Percentiles rank a stretch among this genome's conserved stretches.
Conservation (phyloP, 306 rosid species). For the Biancaea sappan region DNA sequence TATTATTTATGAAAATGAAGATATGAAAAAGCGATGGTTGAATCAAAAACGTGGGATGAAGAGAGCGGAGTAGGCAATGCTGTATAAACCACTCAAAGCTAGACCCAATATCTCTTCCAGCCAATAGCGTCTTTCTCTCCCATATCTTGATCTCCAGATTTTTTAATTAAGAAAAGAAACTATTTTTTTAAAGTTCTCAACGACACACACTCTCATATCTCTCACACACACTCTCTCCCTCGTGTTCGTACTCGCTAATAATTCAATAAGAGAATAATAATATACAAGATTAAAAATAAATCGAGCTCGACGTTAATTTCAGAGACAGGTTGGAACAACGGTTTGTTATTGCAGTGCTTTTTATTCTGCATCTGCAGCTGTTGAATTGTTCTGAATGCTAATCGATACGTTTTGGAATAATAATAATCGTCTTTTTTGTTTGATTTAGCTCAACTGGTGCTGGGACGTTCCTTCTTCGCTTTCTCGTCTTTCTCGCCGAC, state of each 20-base stretch:
- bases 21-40: not conserved
- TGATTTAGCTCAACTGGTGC: not conserved
- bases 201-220: not conserved
- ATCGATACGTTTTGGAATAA: not conserved
- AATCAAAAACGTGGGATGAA: constrained; percentile 39
- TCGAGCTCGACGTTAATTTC: constrained; percentile 10
- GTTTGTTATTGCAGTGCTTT: constrained; percentile 31
- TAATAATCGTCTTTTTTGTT: not conserved
- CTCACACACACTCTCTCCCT: not conserved
- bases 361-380: constrained; percentile 26
- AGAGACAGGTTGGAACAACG: constrained; percentile 20
- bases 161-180: too few relatives aligned
- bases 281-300: not conserved
- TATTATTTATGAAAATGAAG: not conserved
- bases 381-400: constrained; percentile 22
- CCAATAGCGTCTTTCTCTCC: constrained; percentile 63
- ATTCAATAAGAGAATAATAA: not conserved
- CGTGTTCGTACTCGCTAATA: not conserved
- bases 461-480: not conserved
- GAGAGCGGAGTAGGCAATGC: constrained; percentile 31
- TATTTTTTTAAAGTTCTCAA: not conserved
- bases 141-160: constrained; percentile 75
- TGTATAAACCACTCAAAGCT: constrained; percentile 54
- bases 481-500: not conserved
- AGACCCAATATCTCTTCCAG: constrained; percentile 68